These are phyloP conservation scores for Thielaviopsis cerberus DNA, from an alignment of 2,329 filamentous ascomycete species.

Conservation along the genomic window DNA sequence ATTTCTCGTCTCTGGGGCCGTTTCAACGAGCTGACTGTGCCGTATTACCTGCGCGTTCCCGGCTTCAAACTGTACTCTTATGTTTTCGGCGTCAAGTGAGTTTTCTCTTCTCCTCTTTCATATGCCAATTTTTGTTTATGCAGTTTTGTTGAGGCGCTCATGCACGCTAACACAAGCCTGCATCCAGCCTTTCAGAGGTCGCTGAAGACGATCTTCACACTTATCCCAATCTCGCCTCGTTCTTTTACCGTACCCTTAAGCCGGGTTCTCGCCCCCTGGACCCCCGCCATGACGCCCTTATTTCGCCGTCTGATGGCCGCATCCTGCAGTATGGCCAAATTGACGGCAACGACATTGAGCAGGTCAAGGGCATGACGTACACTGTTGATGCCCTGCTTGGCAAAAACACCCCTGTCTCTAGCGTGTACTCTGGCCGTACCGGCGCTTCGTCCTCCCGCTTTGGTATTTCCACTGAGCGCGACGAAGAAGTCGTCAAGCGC, in stretches of 20 bases:
- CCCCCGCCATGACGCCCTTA: constrained; percentile 55
- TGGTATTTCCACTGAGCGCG: constrained; percentile 19
- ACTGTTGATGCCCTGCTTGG: constrained; percentile 84
- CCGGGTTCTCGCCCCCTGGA: constrained; percentile 74
- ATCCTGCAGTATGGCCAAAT: constrained; percentile 86
- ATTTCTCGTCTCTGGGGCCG: constrained; percentile 75
- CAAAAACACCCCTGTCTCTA: constrained; percentile 36
- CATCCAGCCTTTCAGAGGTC: constrained; percentile 57
- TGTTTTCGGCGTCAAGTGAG: constrained; percentile 69
- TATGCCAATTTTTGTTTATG: constrained; percentile 3
- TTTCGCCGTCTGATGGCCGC: constrained; percentile 79
- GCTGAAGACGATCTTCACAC: constrained; percentile 71
- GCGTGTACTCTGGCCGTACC: constrained; percentile 25
- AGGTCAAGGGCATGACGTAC: constrained; percentile 98
- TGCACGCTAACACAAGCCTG: neutral
- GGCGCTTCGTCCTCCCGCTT: constrained; percentile 13
- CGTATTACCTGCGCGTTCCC: constrained; percentile 70
- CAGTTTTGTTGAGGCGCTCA: constrained; percentile 3
- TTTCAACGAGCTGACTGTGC: constrained; percentile 79
- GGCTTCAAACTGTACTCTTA: constrained; percentile 84
- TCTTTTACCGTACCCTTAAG: constrained; percentile 92
- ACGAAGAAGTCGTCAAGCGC: constrained; percentile 51
- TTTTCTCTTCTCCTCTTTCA: constrained; percentile 6
- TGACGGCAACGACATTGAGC: constrained; percentile 84
- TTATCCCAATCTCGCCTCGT: constrained; percentile 84